Evolutionary conservation across 768 basidiomycete genomes (phyloP), one percentile per base, ranked within the genome.

Genomic region (Chalciporus piperatus): DNA sequence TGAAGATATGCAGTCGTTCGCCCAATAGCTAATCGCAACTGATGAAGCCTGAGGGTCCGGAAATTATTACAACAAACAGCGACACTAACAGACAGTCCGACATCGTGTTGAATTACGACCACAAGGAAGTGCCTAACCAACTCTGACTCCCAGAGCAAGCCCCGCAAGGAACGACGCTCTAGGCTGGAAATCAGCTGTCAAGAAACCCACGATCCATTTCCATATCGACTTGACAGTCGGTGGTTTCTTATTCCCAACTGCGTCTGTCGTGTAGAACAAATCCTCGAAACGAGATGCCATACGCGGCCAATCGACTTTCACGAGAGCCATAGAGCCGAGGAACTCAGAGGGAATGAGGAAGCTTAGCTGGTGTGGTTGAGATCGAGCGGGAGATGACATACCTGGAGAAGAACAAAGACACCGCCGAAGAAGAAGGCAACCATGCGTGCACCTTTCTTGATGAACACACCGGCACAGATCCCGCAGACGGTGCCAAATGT

Each of bases 161-260:
- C 95, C 95, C 4, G 84, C 92, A 30, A 93, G 60, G 70, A 97
- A 97, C 13, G 89, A 85, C 2, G 93, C 94, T 55, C 94, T 74
- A 40, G 86, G 88, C 63, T 93, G 95, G 70, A 98, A 95, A 65
- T 97, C 92, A 7, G 93, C 89, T 0, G 89, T 90, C 67, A 98
- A 71, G 72, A 98, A 97, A 68, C 91, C 75, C 20, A 88, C 67
- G 20, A 85, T 58, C 79, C 84, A 84, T 35, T 64, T 76, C 80
- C 87, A 91, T 22, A 88, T 62, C 3, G 83, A 79, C 17, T 67
- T 65, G 47, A 91, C 67, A 4, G 81, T 90, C 2, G 89, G 87
- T 3, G 91, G 77, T 45, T 70, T 77, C 53, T 64, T 76, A 10
- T 64, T 65, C 2, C 86, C 87, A 0, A 74, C 67, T 7, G 75